These are phyloP conservation scores for Salicornia ramosissima DNA, from an alignment of 148 eudicot species.

Conservation along the genomic window DNA sequence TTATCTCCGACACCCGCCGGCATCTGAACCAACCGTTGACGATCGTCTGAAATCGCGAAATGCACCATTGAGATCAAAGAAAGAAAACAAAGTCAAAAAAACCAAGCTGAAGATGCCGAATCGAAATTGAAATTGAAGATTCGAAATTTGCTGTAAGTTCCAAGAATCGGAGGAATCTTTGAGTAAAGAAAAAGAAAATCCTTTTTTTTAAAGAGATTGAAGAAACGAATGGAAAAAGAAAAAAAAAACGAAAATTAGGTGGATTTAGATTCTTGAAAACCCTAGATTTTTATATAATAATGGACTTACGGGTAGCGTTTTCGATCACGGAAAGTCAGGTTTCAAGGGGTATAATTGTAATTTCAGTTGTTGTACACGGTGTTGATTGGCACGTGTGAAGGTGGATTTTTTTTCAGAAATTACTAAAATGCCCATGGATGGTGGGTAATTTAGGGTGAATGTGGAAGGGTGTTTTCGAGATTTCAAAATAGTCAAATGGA, in stretches of 20 bases:
- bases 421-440: not conserved
- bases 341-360: slow-evolving; percentile 11
- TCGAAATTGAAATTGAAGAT: slow-evolving; percentile 3
- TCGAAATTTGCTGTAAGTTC: not conserved
- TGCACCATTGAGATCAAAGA: slow-evolving; percentile 28
- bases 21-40: slow-evolving; percentile 7
- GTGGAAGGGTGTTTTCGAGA: slow-evolving; percentile 2
- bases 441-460: not conserved
- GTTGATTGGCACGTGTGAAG: slow-evolving; percentile 15
- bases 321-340: slow-evolving; percentile 17
- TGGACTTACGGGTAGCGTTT: slow-evolving; percentile 11
- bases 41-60: slow-evolving; percentile 26
- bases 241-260: slow-evolving; percentile 2
- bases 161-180: not conserved
- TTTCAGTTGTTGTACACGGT: not conserved
- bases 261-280: slow-evolving; percentile 23
- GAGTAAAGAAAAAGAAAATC: not conserved
- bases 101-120: not conserved
- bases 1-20: not conserved
- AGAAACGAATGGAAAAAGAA: not conserved
- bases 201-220: not conserved
- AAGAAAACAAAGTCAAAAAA: not conserved
- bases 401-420: not conserved
- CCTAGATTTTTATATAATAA: slow-evolving; percentile 25
- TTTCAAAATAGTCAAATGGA: slow-evolving; percentile 11